Evolutionary conservation across 768 basidiomycete species (phyloP), one percentile per base, ranked within the genome.

Genomic region (Psilocybe azurescens): DNA sequence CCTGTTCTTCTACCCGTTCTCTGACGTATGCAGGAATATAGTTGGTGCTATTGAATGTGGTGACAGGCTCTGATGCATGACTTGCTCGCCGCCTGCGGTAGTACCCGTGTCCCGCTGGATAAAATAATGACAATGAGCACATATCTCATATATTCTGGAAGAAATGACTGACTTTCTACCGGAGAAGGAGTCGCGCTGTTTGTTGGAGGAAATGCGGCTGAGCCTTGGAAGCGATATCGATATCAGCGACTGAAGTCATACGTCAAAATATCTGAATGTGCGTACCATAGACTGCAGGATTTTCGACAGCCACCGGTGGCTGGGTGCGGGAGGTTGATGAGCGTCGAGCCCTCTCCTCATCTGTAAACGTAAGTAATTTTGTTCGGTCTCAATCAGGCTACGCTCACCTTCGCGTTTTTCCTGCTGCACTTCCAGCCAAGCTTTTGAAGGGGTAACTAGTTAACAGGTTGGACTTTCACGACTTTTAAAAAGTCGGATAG

Each of bases 121-220:
- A n/a, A 7, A 18, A 24, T 10, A 6, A 33, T 18, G 33, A 16
- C 29, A 16, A 13, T 46, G 9, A 39, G 39, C 5, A 24, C 11
- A n/a, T 41, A 11, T 36, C 56, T 41, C 38, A 18, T 48, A 68
- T 67, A 47, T 20, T 62, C 30, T 14, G 61, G 8, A 20, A 14
- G 39, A 41, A 16, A 44, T 54, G 29, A 47, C 62, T 62, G 3
- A 44, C 41, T 16, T 44, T 69, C 68, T 7, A 58, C 61, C 9
- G 70, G 67, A 29, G 70, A 72, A 56, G 62, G 65, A 7, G 70
- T 70, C 11, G 69, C 65, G 44, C 65, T 69, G 10, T 69, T 56
- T 29, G 53, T 68, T 24, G 59, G 65, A 53, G 61, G 61, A 33
- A 70, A 71, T 11, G 64, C 56, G 47, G 60, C 46, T 36, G 66